These are phyloP conservation scores for Isatis lusitanica DNA, from an alignment of 441 rosid species.

Conservation along the genomic window DNA sequence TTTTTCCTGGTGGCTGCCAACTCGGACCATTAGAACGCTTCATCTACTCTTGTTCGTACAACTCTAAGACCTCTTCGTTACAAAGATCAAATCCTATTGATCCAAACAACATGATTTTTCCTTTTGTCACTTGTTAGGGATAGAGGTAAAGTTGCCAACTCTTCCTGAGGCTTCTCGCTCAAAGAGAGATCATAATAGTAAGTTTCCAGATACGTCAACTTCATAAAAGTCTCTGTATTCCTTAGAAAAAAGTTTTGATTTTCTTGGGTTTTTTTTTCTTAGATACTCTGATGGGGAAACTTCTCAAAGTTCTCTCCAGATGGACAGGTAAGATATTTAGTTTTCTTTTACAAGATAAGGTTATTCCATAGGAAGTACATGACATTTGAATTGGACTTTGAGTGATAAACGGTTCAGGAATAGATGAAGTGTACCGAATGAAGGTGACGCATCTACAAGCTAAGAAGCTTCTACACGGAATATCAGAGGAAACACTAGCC, in stretches of 20 bases:
- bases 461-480: slow-evolving; percentile 30
- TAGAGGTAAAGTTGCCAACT: slow-evolving; percentile 34
- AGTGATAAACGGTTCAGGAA: slow-evolving; percentile 21
- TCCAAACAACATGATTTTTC: not conserved
- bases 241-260: not conserved
- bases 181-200: slow-evolving; percentile 25
- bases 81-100: not conserved
- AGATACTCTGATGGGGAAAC: slow-evolving; percentile 28
- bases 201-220: slow-evolving; percentile 7
- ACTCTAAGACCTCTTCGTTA: not conserved
- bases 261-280: not conserved
- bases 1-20: slow-evolving; percentile 31
- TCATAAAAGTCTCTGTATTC: not conserved
- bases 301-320: slow-evolving; percentile 26
- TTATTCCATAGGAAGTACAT: not conserved
- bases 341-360: not conserved
- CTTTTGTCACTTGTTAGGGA: slow-evolving; percentile 18
- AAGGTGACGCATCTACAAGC: slow-evolving; percentile 41
- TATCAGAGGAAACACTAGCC: slow-evolving; percentile 33
- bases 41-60: slow-evolving; percentile 34
- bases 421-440: slow-evolving; percentile 31
- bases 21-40: slow-evolving; percentile 34
- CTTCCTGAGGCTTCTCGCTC: slow-evolving; percentile 33
- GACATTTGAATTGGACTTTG: not conserved
- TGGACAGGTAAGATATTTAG: slow-evolving; percentile 21